These are phyloP conservation scores for Phytophthora aleatoria DNA, from an alignment of 352 stramenopile genomes.

Conservation along the genomic window DNA sequence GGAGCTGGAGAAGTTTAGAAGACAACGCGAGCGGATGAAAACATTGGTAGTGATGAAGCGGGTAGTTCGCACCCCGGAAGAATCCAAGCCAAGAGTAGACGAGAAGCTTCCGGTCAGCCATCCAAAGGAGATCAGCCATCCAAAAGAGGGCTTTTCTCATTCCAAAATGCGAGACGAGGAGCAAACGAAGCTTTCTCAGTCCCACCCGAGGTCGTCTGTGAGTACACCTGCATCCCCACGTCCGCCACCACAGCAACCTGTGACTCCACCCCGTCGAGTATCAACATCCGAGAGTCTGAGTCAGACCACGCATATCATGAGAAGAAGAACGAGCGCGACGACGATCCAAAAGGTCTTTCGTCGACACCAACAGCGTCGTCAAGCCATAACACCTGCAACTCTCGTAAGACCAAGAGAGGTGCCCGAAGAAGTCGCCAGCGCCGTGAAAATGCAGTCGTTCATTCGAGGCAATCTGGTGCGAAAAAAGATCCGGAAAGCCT, in stretches of 20 bases:
- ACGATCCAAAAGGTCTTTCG: conserved; percentile 52
- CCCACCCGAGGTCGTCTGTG: conserved; percentile 1
- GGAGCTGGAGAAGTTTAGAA: conserved; percentile 35
- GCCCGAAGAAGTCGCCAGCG: conserved; percentile 35
- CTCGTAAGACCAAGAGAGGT: conserved; percentile 14
- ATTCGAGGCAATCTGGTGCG: conserved; percentile 44
- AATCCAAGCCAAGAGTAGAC: conserved; percentile 12
- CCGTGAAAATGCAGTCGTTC: conserved; percentile 62
- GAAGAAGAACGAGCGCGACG: conserved; percentile 32
- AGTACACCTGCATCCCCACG: conserved; percentile 1
- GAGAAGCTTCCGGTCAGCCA: conserved; percentile 2
- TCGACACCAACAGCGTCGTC: conserved; percentile 33
- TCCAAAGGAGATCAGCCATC: neutral
- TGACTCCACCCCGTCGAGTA: neutral
- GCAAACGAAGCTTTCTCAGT: conserved; percentile 2
- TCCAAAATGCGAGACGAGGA: conserved; percentile 14
- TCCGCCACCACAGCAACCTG: neutral
- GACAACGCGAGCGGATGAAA: conserved; percentile 36
- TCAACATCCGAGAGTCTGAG: neutral
- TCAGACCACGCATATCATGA: conserved; percentile 6
- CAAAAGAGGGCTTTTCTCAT: conserved; percentile 1
- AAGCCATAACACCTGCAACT: conserved; percentile 2
- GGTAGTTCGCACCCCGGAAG: conserved; percentile 7
- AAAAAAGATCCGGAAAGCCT: conserved; percentile 35
- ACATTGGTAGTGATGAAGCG: conserved; percentile 38